Conservation (phyloP, 371 early-diverging fungal genomes). For the Mucor lusitanicus region DNA sequence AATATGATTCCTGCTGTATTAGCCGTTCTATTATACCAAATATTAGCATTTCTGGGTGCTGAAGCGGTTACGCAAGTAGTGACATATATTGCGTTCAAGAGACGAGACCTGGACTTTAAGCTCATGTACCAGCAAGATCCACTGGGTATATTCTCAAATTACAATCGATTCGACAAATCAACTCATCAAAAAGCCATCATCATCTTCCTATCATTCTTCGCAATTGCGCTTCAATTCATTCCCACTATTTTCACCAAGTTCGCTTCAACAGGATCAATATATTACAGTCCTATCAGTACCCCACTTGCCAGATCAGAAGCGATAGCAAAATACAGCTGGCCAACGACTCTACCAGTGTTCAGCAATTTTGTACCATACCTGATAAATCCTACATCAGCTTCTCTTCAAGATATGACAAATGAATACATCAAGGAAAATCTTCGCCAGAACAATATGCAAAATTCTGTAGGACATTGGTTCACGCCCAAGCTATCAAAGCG, state of each 20-base stretch:
- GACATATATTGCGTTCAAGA: not conserved
- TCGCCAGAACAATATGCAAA: not conserved
- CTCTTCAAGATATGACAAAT: not conserved
- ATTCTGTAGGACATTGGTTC: not conserved
- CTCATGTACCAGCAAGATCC: not conserved
- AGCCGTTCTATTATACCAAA: not conserved
- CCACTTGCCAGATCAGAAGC: not conserved
- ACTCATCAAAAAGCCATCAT: not conserved
- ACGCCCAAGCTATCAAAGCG: not conserved
- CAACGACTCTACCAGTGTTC: not conserved
- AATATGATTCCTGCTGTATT: not conserved
- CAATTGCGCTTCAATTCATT: not conserved
- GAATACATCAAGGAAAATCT: not conserved
- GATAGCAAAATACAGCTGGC: not conserved
- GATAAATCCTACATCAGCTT: not conserved
- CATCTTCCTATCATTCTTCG: not conserved
- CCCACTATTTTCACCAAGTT: not conserved
- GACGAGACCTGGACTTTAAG: not conserved
- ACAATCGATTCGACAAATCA: not conserved
- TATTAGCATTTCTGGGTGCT: not conserved
- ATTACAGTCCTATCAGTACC: not conserved
- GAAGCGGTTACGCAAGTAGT: not conserved
- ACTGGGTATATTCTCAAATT: not conserved
- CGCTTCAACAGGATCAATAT: not conserved
- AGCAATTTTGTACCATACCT: not conserved